A percentile compares a stretch with the other conserved stretches of the same genome.
Conservation (phyloP, 2,329 filamentous ascomycete species). For the Aspergillus ochraceus region DNA sequence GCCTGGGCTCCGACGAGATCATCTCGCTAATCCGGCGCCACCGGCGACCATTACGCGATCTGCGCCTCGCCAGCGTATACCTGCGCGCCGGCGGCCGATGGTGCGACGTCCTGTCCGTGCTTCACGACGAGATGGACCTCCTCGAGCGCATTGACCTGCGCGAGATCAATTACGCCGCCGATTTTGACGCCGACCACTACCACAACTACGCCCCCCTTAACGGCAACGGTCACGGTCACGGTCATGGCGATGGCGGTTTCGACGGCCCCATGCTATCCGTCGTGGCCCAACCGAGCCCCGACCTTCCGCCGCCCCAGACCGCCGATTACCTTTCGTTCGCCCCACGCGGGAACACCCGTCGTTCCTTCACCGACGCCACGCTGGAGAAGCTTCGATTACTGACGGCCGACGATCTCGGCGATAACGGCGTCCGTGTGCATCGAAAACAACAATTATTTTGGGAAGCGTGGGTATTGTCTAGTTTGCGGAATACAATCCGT, state of each 20-base stretch:
- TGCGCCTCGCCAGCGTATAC: conserved; percentile 61
- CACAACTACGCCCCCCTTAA: conserved; percentile 11
- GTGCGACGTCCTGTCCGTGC: conserved; percentile 59
- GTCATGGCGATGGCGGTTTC: background rate
- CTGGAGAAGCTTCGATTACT: conserved; percentile 28
- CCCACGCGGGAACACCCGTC: conserved; percentile 6
- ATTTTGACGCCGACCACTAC: conserved; percentile 48
- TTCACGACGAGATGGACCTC: conserved; percentile 57
- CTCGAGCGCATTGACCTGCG: conserved; percentile 65
- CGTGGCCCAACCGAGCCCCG: conserved; percentile 15
- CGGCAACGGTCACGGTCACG: conserved; percentile 3
- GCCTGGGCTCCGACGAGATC: conserved; percentile 60
- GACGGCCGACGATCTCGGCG: conserved; percentile 36
- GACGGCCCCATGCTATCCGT: conserved; percentile 19
- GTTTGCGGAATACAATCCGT: conserved; percentile 14
- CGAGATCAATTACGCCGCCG: conserved; percentile 59
- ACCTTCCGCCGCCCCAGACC: conserved; percentile 16
- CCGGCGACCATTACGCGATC: conserved; percentile 55
- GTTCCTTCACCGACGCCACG: conserved; percentile 12
- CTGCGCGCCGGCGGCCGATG: conserved; percentile 61
- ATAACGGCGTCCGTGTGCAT: conserved; percentile 35
- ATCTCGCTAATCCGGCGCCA: conserved; percentile 59
- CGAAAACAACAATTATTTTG: conserved; percentile 35
- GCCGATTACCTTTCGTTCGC: conserved; percentile 5
- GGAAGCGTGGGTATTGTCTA: conserved; percentile 41